These are phyloP conservation scores for Globisporangium middletonii DNA, from an alignment of 352 stramenopile species.

Conservation along the genomic window DNA sequence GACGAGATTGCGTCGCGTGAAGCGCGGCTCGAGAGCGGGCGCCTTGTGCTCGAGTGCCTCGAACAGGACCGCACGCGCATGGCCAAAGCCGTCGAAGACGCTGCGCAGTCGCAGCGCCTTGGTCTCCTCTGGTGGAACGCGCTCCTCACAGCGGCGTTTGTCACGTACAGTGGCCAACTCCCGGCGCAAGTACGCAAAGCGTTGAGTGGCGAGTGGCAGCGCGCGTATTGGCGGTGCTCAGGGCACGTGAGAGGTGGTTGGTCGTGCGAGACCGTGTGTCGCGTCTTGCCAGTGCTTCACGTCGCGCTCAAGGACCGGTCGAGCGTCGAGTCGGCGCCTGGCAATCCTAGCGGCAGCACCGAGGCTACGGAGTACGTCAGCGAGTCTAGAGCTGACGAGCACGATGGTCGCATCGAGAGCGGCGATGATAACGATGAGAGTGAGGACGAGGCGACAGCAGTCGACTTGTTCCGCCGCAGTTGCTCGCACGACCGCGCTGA, in stretches of 20 bases:
- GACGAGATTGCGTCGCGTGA: conserved; percentile 34
- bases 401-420: neutral
- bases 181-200: conserved; percentile 5
- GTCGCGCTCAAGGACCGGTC: conserved; percentile 14
- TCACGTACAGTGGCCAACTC: conserved; percentile 30
- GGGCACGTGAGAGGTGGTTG: neutral
- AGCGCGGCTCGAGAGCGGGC: conserved; percentile 22
- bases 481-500: neutral
- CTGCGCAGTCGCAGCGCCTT: conserved; percentile 14
- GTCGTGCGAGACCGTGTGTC: conserved; percentile 5
- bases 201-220: conserved; percentile 19
- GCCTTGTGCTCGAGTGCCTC: conserved; percentile 28
- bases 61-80: conserved; percentile 25
- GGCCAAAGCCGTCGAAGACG: conserved; percentile 12
- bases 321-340: neutral
- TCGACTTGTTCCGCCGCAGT: neutral
- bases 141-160: conserved; percentile 31
- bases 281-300: conserved; percentile 16
- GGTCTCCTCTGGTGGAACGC: conserved; percentile 47
- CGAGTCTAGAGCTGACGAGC: neutral
- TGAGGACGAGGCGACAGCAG: neutral
- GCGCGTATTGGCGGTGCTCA: conserved; percentile 4
- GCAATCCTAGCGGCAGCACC: neutral
- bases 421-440: neutral
- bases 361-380: neutral